Percentiles rank a stretch among this genome's conserved stretches.
Conservation (phyloP, 2,329 filamentous ascomycete species). For the Cercospora sp. region DNA sequence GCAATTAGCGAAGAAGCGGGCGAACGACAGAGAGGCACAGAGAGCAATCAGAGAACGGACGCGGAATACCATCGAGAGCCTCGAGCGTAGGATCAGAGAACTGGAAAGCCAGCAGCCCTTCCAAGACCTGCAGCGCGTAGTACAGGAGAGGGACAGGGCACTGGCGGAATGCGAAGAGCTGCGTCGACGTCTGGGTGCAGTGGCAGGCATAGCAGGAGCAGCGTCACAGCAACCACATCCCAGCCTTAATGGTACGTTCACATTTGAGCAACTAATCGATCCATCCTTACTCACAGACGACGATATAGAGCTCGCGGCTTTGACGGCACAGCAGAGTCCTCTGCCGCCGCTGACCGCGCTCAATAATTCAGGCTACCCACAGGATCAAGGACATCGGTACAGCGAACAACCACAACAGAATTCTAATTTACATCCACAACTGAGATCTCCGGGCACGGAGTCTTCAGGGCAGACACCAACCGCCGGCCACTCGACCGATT, state of each 20-base stretch:
- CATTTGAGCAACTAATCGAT: slow-evolving; percentile 32
- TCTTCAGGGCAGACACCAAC: slow-evolving; percentile 22
- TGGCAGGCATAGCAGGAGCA: slow-evolving; percentile 34
- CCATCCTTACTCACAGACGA: slow-evolving; percentile 33
- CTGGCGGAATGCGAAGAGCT: slow-evolving; percentile 80
- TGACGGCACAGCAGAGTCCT: slow-evolving; percentile 49
- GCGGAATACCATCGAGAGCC: slow-evolving; percentile 72
- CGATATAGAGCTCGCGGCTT: slow-evolving; percentile 49
- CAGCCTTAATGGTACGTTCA: slow-evolving; percentile 37
- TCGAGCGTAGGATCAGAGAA: slow-evolving; percentile 72
- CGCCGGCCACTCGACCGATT: slow-evolving; percentile 1
- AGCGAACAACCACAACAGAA: slow-evolving; percentile 25
- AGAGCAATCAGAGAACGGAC: slow-evolving; percentile 81
- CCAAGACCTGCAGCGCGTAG: slow-evolving; percentile 74
- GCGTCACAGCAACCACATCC: slow-evolving; percentile 20
- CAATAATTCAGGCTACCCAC: slow-evolving; percentile 15
- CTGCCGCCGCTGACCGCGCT: slow-evolving; percentile 36
- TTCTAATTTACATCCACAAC: slow-evolving; percentile 38
- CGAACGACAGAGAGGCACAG: slow-evolving; percentile 87
- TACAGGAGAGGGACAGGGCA: slow-evolving; percentile 68
- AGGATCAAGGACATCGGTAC: slow-evolving; percentile 11
- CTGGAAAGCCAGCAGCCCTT: slow-evolving; percentile 79
- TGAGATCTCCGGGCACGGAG: slow-evolving; percentile 30
- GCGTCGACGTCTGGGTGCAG: slow-evolving; percentile 58
- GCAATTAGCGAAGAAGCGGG: slow-evolving; percentile 84